Evolutionary conservation across 2,329 filamentous ascomycete species (phyloP), one percentile per base, ranked within the genome.

Genomic region (Ophiocordyceps australis): DNA sequence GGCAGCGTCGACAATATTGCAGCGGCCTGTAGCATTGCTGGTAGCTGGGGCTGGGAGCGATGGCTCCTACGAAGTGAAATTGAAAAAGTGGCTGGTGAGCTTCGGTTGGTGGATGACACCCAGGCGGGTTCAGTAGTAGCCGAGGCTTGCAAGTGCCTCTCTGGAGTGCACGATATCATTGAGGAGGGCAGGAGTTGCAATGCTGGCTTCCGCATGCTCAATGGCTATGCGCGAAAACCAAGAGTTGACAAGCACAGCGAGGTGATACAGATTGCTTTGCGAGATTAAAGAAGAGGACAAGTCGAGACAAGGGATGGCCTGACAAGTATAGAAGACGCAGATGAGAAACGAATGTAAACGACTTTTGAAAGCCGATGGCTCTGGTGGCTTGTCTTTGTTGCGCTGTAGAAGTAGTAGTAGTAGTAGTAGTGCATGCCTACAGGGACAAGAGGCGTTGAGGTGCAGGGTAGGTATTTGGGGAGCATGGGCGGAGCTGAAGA

Each of bases 21-120:
- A 2, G 72, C 67, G 38, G 59, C 93, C 35, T 77, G 79, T 9
- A 85, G 85, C 13, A 55, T 95, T 21, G 70, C 86, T 1, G 89
- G 82, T 5, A 74, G 77, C 15, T 89, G 83, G 74, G 74, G 74
- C 46, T 98, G 85, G 86, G 89, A 98, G 63, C 78, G 81, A 47
- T 98, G 89, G 89, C 66, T 95, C 48, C 55, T 94, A 37, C 80
- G 82, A 42, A 65, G 86, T 40, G 79, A 89, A 54, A 67, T 75
- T 54, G 85, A 94, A 57, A 89, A 66, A 49, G 59, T 60, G 5
- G 59, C 81, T 43, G 77, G 79, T 15, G 74, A 81, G 43, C 49
- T 63, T 32, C 49, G 65, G 9, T 55, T 70, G 14, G 52, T 51
- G 5, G 62, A 69, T 38, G 66, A 53, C 5, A 59, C 62, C 17